These are phyloP conservation scores for Dryas alaskensis DNA, from an alignment of 306 rosid genomes.

Conservation along the genomic window DNA sequence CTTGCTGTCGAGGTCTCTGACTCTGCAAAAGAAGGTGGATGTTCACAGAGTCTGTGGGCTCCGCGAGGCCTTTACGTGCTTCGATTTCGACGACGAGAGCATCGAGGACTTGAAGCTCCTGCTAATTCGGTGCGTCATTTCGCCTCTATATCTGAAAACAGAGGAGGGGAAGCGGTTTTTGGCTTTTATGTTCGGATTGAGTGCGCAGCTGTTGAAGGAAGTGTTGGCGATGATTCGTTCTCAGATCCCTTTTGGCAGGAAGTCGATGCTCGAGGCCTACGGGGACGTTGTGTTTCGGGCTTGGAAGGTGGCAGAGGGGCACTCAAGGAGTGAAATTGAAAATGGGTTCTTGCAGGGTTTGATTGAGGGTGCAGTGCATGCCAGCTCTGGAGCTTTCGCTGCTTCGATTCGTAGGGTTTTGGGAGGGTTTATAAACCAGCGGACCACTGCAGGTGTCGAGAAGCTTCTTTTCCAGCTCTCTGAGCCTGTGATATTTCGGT, in stretches of 20 bases:
- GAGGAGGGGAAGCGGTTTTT: constrained; percentile 82
- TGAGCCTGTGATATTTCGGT: constrained; percentile 86
- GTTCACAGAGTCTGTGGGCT: constrained; percentile 68
- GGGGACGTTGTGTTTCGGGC: constrained; percentile 82
- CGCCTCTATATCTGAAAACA: constrained; percentile 68
- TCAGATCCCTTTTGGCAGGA: constrained; percentile 84
- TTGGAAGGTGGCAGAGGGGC: constrained; percentile 62
- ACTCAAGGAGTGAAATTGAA: constrained; percentile 52
- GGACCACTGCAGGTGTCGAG: constrained; percentile 79
- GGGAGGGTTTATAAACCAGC: constrained; percentile 77
- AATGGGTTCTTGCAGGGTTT: constrained; percentile 72
- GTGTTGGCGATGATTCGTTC: constrained; percentile 77
- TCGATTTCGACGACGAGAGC: constrained; percentile 82
- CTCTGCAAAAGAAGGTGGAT: constrained; percentile 69
- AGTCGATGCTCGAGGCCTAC: constrained; percentile 80
- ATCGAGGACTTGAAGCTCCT: constrained; percentile 73
- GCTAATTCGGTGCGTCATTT: constrained; percentile 59
- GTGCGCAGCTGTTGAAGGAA: constrained; percentile 65
- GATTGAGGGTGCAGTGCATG: constrained; percentile 66
- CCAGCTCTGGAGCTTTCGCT: constrained; percentile 49
- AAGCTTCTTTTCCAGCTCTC: constrained; percentile 69
- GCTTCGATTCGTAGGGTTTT: constrained; percentile 75
- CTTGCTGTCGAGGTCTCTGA: constrained; percentile 61
- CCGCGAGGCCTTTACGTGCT: constrained; percentile 67
- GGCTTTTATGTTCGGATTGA: constrained; percentile 63